phyloP scores from a whole-genome alignment of 768 basidiomycete genomes.

The Cantharellus cinnabarinus region DNA sequence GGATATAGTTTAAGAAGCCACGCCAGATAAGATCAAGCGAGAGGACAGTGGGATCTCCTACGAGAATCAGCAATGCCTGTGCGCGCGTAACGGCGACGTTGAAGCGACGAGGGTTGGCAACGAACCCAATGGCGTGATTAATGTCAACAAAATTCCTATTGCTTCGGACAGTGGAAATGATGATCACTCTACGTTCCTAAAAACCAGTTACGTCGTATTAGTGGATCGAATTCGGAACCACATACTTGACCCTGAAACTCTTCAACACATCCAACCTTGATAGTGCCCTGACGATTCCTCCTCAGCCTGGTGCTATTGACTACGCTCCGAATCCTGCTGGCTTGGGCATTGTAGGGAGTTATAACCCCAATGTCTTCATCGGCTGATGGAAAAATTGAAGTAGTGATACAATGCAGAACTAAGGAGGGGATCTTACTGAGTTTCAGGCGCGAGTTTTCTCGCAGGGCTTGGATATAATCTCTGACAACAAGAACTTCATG shows the following conservation, averaged over 20 bases:
- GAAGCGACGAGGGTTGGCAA: conserved; percentile 6
- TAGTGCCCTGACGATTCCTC: not conserved
- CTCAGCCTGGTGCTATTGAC: conserved; percentile 8
- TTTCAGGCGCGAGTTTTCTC: conserved; percentile 12
- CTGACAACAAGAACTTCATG: conserved; percentile 19
- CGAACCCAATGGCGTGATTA: conserved; percentile 3
- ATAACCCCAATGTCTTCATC: conserved; percentile 21
- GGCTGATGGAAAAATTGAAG: conserved; percentile 7
- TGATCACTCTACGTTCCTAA: conserved; percentile 7
- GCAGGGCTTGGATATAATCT: conserved; percentile 16
- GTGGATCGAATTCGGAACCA: not conserved
- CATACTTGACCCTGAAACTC: conserved; percentile 9
- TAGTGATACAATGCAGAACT: not conserved
- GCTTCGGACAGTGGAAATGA: conserved; percentile 6
- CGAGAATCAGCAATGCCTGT: conserved; percentile 37
- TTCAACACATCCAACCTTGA: conserved; percentile 7
- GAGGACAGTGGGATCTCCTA: conserved; percentile 39
- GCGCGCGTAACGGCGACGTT: conserved; percentile 48
- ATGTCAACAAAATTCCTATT: conserved; percentile 7
- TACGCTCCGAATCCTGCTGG: conserved; percentile 15
- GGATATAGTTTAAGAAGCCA: conserved; percentile 35
- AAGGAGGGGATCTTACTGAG: conserved; percentile 14
- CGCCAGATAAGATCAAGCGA: conserved; percentile 41
- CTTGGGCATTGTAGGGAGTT: conserved; percentile 23
- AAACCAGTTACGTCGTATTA: not conserved